Base-by-base conservation (phyloP, 495 filamentous ascomycete species). In the Xylaria intraflava region DNA sequence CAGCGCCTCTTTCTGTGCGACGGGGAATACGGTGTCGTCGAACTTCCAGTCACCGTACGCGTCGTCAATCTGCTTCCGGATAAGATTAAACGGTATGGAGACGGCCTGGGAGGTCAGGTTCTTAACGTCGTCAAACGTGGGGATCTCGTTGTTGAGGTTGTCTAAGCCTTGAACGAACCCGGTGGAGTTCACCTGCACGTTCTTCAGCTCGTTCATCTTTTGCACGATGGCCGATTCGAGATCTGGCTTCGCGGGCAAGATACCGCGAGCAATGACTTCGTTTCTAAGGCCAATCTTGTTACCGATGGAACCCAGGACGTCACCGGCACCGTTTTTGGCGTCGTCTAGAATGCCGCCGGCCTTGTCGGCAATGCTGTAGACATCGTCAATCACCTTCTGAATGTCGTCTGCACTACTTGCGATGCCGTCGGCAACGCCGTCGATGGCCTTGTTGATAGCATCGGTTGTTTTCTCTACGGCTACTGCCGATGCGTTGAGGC, bases 51-150 rank as follows among this genome's bases (percentile, higher is more conserved):
- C 78, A 16, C 79, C 78, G 59, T 92, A 73, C 19, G 74, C 78
- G 6, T 76, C 63, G 46, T 88, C 84, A 50, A 97, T 74, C 36
- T 85, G 69, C 40, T 84, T 71, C 70, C 88, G 85, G 53, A 91
- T 71, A 12, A 83, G 67, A 49, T 89, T 82, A 64, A 98, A 97
- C 0, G 93, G 94, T 1, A 82, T 62, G 2, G 78, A 73, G 51
- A 97, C 85, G 33, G 85, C 76, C 17, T 75, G 78, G 47, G 88
- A 74, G 33, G 86, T 88, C 58, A 87, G 78, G 29, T 92, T 88
- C 61, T 90, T 78, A 39, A 94, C 86, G 43, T 95, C 71, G 35
- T 82, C 81, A 55, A 96, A 98, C 0, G 77, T 88, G 0, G 91
- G 92, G 14, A 97, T 83, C 1, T 84, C 83, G 39, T 69, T 72